Evolutionary conservation across 1,139 yeast species (phyloP).

Genomic region (Kazachstania sp.): DNA sequence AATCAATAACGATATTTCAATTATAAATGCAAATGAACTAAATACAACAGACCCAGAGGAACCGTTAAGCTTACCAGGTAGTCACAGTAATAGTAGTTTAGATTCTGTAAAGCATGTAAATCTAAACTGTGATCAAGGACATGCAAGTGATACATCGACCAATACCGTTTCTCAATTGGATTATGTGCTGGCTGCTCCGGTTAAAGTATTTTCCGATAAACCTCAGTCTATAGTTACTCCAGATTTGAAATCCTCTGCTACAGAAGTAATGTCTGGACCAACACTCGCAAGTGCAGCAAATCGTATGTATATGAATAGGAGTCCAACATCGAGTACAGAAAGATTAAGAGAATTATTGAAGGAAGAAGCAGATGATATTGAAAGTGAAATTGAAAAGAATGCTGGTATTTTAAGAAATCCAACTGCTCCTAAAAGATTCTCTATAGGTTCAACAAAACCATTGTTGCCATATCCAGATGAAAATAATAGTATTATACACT

Average conservation of each 20-base stretch:
- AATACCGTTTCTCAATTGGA: neutral
- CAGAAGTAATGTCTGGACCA: constrained; percentile 7
- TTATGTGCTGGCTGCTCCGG: neutral
- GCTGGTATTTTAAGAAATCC: constrained; percentile 38
- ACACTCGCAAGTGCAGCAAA: constrained; percentile 7
- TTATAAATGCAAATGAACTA: neutral
- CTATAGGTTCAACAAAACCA: constrained; percentile 10
- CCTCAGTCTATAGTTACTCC: neutral
- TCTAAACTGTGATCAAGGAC: neutral
- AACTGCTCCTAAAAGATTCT: constrained; percentile 25
- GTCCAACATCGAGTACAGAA: constrained; percentile 7
- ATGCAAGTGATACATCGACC: constrained; percentile 2
- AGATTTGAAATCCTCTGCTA: neutral
- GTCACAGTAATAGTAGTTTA: neutral
- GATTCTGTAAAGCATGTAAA: constrained; percentile 1
- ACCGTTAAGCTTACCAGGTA: neutral
- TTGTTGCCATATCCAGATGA: constrained; percentile 2
- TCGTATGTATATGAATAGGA: constrained; percentile 2
- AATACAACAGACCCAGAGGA: neutral
- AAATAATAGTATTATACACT: neutral
- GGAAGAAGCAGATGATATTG: constrained; percentile 6
- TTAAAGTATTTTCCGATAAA: neutral
- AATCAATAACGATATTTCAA: neutral
- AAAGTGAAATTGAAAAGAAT: constrained; percentile 22
- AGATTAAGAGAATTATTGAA: constrained; percentile 7